Conservation (phyloP, 1,139 yeast species). For the Candida albicans region DNA sequence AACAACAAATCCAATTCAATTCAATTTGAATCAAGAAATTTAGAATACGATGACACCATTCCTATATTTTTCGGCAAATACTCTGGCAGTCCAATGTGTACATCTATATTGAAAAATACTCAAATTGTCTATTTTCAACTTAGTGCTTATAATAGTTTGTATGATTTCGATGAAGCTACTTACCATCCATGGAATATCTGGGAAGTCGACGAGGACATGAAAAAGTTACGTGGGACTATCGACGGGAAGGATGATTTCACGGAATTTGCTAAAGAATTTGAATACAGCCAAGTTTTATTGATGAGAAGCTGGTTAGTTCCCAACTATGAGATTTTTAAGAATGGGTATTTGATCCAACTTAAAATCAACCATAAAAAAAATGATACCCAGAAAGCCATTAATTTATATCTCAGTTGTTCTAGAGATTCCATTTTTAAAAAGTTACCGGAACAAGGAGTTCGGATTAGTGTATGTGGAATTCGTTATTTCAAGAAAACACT, state of each 20-base stretch:
- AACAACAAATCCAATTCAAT: not conserved
- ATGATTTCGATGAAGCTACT: slow-evolving; percentile 8
- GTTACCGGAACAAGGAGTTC: slow-evolving; percentile 7
- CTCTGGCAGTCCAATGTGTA: slow-evolving; percentile 12
- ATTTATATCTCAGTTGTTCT: slow-evolving; percentile 8
- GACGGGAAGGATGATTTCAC: slow-evolving; percentile 10
- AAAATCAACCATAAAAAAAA: slow-evolving; percentile 4
- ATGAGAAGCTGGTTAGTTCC: slow-evolving; percentile 14
- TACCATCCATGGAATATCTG: slow-evolving; percentile 14
- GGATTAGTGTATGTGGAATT: slow-evolving; percentile 13
- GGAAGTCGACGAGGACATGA: slow-evolving; percentile 6
- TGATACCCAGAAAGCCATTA: not conserved
- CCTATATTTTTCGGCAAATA: slow-evolving; percentile 13
- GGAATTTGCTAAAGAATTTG: slow-evolving; percentile 6
- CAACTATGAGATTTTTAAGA: slow-evolving; percentile 10
- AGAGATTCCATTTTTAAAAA: slow-evolving; percentile 7
- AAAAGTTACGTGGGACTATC: slow-evolving; percentile 7
- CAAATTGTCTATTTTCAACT: slow-evolving; percentile 4
- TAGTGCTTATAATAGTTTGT: slow-evolving; percentile 2
- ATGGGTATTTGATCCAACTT: slow-evolving; percentile 14
- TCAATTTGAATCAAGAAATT: slow-evolving; percentile 1
- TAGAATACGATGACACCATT: slow-evolving; percentile 8
- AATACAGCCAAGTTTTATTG: slow-evolving; percentile 4
- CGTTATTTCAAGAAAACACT: slow-evolving; percentile 3
- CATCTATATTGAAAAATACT: slow-evolving; percentile 4